These are phyloP conservation scores for Pichia sp. DNA, from an alignment of 1,139 yeast species.

Conservation along the genomic window DNA sequence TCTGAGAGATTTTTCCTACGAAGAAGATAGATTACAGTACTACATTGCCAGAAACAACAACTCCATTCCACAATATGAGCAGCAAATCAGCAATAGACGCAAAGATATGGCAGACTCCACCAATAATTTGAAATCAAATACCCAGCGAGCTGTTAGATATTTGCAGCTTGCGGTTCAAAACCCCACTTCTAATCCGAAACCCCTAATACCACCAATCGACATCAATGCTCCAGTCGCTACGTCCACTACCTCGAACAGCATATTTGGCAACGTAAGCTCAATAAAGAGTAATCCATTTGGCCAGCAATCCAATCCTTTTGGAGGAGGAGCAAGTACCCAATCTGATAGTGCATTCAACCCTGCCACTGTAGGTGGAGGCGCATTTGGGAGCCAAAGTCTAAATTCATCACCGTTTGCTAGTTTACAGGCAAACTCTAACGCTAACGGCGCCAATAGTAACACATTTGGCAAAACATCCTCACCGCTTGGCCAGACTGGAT, in stretches of 20 bases:
- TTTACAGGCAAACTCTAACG: background rate
- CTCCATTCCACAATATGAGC: constrained; percentile 37
- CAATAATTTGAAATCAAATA: constrained; percentile 36
- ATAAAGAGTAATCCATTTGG: constrained; percentile 19
- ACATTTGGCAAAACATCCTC: background rate
- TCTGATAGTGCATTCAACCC: constrained; percentile 12
- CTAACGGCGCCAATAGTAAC: background rate
- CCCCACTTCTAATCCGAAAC: constrained; percentile 32
- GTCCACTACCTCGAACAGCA: constrained; percentile 1
- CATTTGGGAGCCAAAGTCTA: constrained; percentile 12
- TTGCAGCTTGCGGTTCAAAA: constrained; percentile 46
- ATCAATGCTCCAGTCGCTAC: background rate
- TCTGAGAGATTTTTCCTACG: constrained; percentile 54
- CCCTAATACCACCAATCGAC: constrained; percentile 38
- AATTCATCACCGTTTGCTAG: constrained; percentile 26
- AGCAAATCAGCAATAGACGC: constrained; percentile 38
- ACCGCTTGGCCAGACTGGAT: constrained; percentile 9
- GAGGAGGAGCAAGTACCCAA: constrained; percentile 16
- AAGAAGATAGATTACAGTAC: constrained; percentile 49
- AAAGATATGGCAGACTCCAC: constrained; percentile 47
- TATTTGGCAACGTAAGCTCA: constrained; percentile 9
- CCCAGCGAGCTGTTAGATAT: constrained; percentile 52
- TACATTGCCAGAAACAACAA: constrained; percentile 40
- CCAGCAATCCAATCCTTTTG: constrained; percentile 9
- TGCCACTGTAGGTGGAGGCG: constrained; percentile 12